These are phyloP conservation scores for Capsicum rhomboideum DNA, from an alignment of 257 asterid genomes.

Conservation along the genomic window DNA sequence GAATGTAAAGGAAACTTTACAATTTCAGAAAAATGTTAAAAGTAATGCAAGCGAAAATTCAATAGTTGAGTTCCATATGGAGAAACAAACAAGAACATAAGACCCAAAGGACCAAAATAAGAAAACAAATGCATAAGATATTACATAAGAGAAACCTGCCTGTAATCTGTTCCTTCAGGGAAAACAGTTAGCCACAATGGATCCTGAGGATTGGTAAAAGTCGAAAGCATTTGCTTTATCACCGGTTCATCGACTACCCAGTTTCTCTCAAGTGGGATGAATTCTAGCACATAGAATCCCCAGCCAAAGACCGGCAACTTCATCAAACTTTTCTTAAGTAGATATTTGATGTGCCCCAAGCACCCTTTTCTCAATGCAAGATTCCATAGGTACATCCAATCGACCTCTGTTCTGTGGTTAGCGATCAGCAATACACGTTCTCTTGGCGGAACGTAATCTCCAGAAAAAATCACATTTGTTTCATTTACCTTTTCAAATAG, in stretches of 20 bases:
- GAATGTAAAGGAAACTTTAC: constrained; percentile 8
- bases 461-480: constrained; percentile 69
- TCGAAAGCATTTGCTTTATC: constrained; percentile 42
- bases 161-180: constrained; percentile 96
- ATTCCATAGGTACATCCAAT: constrained; percentile 96
- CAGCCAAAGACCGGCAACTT: constrained; percentile 81
- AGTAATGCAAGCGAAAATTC: not conserved
- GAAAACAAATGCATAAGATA: not conserved
- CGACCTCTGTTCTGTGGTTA: constrained; percentile 85
- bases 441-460: constrained; percentile 48
- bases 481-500: constrained; percentile 61
- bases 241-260: constrained; percentile 65
- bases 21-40: not conserved
- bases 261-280: constrained; percentile 73
- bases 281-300: constrained; percentile 74
- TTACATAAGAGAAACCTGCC: constrained; percentile 25
- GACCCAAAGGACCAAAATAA: not conserved
- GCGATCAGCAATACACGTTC: constrained; percentile 70
- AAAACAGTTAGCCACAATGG: constrained; percentile 83
- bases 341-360: constrained; percentile 57
- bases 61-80: not conserved
- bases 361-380: constrained; percentile 70
- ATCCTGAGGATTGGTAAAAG: constrained; percentile 52
- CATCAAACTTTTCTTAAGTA: constrained; percentile 84
- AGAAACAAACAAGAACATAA: not conserved